A percentile compares a stretch with the other conserved stretches of the same genome.
phyloP scores from a whole-genome alignment of 2,329 filamentous ascomycete genomes.

The Neobulgaria alba region DNA sequence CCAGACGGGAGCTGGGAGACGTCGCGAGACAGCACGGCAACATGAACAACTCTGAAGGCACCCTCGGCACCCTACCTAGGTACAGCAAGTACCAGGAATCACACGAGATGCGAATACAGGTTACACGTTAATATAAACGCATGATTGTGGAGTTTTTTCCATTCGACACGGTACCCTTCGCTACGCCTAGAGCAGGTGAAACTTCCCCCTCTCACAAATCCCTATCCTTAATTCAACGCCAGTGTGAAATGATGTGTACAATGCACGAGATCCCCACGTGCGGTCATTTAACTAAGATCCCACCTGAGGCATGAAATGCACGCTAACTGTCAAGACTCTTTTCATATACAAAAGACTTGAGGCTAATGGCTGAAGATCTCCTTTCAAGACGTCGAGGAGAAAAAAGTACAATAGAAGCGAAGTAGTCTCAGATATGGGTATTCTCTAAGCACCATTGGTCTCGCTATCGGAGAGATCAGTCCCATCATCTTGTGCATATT shows the following conservation, averaged over 20 bases:
- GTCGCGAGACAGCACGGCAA: too few relatives aligned
- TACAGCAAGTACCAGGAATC: too few relatives aligned
- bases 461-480: constrained; percentile 35
- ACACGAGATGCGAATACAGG: too few relatives aligned
- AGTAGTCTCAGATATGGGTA: constrained; percentile 8
- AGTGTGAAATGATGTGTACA: constrained; percentile 18
- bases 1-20: too few relatives aligned
- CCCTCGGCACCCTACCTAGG: too few relatives aligned
- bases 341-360: constrained; percentile 26
- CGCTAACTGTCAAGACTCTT: constrained; percentile 19
- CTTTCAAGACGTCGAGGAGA: constrained; percentile 16
- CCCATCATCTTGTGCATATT: constrained; percentile 42
- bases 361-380: constrained; percentile 19
- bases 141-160: too few relatives aligned
- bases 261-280: constrained; percentile 21
- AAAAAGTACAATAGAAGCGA: constrained; percentile 29
- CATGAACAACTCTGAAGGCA: too few relatives aligned
- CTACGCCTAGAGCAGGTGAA: neutral
- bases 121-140: too few relatives aligned
- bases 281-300: constrained; percentile 16
- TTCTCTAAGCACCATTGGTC: constrained; percentile 23
- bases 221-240: constrained; percentile 18
- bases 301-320: constrained; percentile 19
- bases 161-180: too few relatives aligned
- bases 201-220: neutral